Evolutionary conservation across 2,329 filamentous ascomycete genomes (phyloP).

Genomic region (Lizonia empirigonia): DNA sequence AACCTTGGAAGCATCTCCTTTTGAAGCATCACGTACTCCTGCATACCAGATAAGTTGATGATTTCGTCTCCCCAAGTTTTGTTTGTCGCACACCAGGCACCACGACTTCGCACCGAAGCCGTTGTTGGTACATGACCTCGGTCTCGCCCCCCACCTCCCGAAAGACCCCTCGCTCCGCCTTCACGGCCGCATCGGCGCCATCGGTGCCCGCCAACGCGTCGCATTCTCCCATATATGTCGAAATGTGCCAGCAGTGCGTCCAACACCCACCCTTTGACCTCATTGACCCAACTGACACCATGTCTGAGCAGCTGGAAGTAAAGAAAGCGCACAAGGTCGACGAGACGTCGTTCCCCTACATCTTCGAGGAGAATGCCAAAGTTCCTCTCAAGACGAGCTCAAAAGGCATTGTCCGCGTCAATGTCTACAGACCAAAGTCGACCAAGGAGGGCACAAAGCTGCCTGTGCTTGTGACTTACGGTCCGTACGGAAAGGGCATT

Average conservation of each 20-base stretch:
- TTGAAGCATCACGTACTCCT: too few relatives aligned
- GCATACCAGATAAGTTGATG: too few relatives aligned
- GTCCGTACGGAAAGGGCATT: constrained; percentile 76
- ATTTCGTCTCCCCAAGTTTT: too few relatives aligned
- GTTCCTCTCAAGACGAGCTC: constrained; percentile 50
- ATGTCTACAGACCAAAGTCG: constrained; percentile 57
- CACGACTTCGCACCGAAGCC: too few relatives aligned
- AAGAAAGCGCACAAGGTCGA: constrained; percentile 44
- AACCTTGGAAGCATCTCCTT: too few relatives aligned
- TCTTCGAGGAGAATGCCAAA: constrained; percentile 58
- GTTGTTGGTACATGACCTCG: too few relatives aligned
- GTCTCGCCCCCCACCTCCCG: constrained; percentile 28
- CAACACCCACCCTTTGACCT: not conserved
- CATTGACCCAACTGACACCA: constrained; percentile 10
- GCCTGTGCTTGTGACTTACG: constrained; percentile 72
- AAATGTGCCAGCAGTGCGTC: constrained; percentile 4
- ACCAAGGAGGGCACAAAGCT: constrained; percentile 45
- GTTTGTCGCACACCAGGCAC: too few relatives aligned
- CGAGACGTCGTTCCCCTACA: constrained; percentile 50
- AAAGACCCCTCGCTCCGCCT: constrained; percentile 9
- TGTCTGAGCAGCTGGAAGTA: constrained; percentile 37
- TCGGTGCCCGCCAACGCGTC: constrained; percentile 17
- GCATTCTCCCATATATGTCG: constrained; percentile 24
- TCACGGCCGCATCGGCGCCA: constrained; percentile 2
- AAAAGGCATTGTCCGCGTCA: constrained; percentile 54